Evolutionary conservation across 2,329 filamentous ascomycete species (phyloP).

Genomic region (Exophiala sp.): DNA sequence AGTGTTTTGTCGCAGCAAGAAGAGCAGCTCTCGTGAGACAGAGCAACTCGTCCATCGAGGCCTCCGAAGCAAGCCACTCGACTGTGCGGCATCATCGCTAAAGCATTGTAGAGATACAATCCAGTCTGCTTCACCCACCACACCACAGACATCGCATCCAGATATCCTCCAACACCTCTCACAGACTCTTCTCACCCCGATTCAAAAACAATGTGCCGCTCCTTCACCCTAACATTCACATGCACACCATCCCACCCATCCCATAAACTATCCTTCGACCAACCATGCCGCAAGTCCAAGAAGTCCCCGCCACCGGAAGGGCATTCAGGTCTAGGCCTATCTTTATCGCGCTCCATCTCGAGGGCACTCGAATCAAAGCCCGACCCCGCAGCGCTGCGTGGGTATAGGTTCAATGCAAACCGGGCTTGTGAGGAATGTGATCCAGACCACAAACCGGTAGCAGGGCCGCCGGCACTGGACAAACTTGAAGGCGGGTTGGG

Average conservation of each 20-base stretch:
- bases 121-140: too few relatives aligned
- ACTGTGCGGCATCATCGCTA: too few relatives aligned
- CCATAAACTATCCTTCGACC: slow-evolving; percentile 2
- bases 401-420: slow-evolving; percentile 4
- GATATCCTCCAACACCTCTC: not conserved
- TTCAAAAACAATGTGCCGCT: slow-evolving; percentile 5
- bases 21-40: too few relatives aligned
- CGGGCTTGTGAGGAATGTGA: slow-evolving; percentile 7
- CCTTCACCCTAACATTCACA: slow-evolving; percentile 6
- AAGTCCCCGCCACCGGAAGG: not conserved
- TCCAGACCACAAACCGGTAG: not conserved
- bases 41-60: too few relatives aligned
- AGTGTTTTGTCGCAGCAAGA: too few relatives aligned
- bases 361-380: slow-evolving; percentile 3
- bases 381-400: slow-evolving; percentile 1
- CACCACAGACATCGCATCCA: not conserved
- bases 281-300: not conserved
- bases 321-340: not conserved
- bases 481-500: not conserved
- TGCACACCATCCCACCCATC: slow-evolving; percentile 4
- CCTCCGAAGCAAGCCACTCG: too few relatives aligned
- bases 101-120: too few relatives aligned
- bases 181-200: not conserved
- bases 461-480: not conserved
- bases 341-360: not conserved